These are phyloP conservation scores for Aspergillus vadensis DNA, from an alignment of 2,329 filamentous ascomycete species.

Conservation along the genomic window DNA sequence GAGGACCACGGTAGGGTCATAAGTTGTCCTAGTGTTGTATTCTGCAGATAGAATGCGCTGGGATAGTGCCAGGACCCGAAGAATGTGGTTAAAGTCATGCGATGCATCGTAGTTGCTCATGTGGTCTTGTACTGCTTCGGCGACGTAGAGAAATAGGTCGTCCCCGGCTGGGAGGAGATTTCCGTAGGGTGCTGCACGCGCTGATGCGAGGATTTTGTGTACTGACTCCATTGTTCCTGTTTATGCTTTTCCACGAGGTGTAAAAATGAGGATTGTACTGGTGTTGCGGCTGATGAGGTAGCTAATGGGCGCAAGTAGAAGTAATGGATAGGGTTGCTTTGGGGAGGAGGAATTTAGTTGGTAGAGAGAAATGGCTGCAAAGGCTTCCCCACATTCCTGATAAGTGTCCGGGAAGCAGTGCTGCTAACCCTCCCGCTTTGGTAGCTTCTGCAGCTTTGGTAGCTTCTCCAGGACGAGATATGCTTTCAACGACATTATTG, in stretches of 20 bases:
- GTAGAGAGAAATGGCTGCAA: not conserved
- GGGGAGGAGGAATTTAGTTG: not conserved
- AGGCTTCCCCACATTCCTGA: not conserved
- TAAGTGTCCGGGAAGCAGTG: not conserved
- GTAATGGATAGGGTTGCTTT: no score
- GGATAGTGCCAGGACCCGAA: slow-evolving; percentile 15
- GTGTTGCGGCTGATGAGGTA: not conserved
- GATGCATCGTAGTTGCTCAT: slow-evolving; percentile 21
- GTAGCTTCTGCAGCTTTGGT: no score
- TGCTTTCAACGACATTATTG: no score
- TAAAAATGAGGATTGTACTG: not conserved
- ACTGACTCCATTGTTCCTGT: not conserved
- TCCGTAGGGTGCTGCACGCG: not conserved
- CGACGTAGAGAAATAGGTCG: slow-evolving; percentile 2
- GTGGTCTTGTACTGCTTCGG: slow-evolving; percentile 10
- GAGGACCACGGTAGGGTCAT: slow-evolving; percentile 2
- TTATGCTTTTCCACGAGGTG: not conserved
- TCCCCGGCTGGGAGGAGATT: not conserved
- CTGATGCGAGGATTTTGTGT: not conserved
- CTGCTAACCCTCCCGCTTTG: no score
- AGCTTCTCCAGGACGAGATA: no score
- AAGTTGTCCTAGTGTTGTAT: not conserved
- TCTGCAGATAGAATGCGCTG: slow-evolving; percentile 7
- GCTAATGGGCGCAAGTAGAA: not conserved
- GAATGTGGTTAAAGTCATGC: slow-evolving; percentile 18